Base-by-base conservation (phyloP, 805 yeast genomes). In the Wickerhamiella cacticola region DNA sequence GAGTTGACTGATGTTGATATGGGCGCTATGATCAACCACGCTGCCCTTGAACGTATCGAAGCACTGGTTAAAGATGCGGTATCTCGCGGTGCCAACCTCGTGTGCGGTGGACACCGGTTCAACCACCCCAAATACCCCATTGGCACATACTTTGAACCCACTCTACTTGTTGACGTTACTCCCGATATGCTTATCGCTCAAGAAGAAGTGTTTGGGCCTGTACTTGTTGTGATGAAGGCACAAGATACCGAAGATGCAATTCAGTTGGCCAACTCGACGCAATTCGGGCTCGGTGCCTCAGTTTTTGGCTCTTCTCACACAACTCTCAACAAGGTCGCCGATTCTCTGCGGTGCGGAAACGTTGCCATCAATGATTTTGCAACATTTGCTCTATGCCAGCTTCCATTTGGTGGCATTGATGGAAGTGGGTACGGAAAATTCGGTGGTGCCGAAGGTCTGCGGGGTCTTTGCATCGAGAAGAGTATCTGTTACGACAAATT, bases 351-450 rank as follows among this genome's bases (percentile, higher is more conserved):
- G 31, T 74, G 88, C 38, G 99, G 98, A 21, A 92, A 88, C 60
- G 94, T 92, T 41, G 96, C 98, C 7, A 84, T 92, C 52, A 92
- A 92, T 63, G 99, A 92, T 68, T 92, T 92, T 70, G 99, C 97
- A 6, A 89, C 97, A 0, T 92, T 79, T 60, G 86, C 88, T 59
- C 85, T 92, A 29, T 88, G 96, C 55, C 98, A 92, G 66, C 71
- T 92, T 56, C 99, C 99, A 26, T 92, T 92, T 66, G 99, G 99
- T 48, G 99, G 99, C 25, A 76, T 76, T 23, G 80, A 80, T 55
- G 92, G 87, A 41, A 82, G 95, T 5, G 99, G 99, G 0, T 92
- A 87, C 60, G 98, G 98, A 49, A 89, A 89, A 62, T 92, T 92
- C 68, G 95, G 96, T 19, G 99, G 99, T 41, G 95, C 82, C 61